A percentile compares a stretch with the other conserved stretches of the same genome.
Evolutionary conservation across 306 rosid genomes (phyloP).

Genomic region (Cucurbita maxima): DNA sequence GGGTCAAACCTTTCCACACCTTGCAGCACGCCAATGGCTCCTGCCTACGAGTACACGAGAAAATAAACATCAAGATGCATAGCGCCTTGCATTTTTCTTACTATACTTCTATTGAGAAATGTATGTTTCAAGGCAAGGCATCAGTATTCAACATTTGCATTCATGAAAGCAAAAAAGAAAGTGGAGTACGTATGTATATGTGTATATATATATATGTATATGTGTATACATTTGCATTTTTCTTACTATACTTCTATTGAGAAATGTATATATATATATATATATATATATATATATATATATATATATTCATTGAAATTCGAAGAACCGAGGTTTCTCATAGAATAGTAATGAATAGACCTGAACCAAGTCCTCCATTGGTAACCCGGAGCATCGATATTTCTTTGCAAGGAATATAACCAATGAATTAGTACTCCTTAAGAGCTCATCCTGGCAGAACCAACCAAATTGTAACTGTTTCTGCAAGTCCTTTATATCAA

Average conservation of each 20-base stretch:
- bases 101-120: not conserved
- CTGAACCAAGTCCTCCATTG: slow-evolving; percentile 77
- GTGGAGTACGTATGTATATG: not conserved
- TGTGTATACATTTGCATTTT: too few species aligned
- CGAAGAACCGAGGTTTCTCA: not conserved
- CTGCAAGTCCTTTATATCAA: slow-evolving; percentile 43
- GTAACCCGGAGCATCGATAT: slow-evolving; percentile 65
- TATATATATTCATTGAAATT: too few species aligned
- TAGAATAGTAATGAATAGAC: slow-evolving; percentile 23
- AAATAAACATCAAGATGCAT: not conserved
- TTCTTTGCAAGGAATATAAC: slow-evolving; percentile 61
- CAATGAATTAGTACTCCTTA: slow-evolving; percentile 59
- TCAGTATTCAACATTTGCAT: not conserved
- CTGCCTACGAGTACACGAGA: slow-evolving; percentile 37
- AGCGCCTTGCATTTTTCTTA: not conserved
- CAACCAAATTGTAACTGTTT: slow-evolving; percentile 46
- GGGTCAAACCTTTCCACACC: slow-evolving; percentile 87
- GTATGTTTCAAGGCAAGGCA: not conserved
- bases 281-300: too few species aligned
- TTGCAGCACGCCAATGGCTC: slow-evolving; percentile 65
- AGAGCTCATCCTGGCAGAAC: slow-evolving; percentile 60
- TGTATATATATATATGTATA: not conserved
- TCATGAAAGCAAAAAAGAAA: not conserved
- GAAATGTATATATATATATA: not conserved
- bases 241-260: too few species aligned